phyloP scores from a whole-genome alignment of 768 basidiomycete genomes.

The Lanmaoa rubissima region DNA sequence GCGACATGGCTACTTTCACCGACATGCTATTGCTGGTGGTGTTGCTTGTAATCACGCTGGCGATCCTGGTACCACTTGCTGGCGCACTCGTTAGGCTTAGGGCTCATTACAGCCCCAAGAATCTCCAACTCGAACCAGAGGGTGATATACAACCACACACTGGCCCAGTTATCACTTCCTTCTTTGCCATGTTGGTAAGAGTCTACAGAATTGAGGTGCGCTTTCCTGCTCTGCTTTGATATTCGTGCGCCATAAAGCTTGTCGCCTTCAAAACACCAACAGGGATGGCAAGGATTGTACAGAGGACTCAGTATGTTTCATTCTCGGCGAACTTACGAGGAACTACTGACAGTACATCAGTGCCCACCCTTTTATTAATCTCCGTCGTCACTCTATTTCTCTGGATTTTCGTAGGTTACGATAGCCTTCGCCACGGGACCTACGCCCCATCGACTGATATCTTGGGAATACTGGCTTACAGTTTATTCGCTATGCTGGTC shows the following conservation, averaged over 20 bases:
- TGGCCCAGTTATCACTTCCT: constrained; percentile 73
- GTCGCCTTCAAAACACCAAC: constrained; percentile 6
- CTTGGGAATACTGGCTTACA: constrained; percentile 63
- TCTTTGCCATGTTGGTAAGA: constrained; percentile 69
- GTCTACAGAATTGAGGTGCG: constrained; percentile 73
- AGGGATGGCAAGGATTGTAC: constrained; percentile 74
- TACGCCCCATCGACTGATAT: constrained; percentile 64
- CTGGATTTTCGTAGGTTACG: constrained; percentile 54
- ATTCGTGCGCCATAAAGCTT: background rate
- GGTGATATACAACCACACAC: constrained; percentile 75
- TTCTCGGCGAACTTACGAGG: constrained; percentile 20
- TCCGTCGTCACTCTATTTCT: constrained; percentile 56
- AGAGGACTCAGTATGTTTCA: constrained; percentile 64
- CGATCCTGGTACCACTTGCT: constrained; percentile 58
- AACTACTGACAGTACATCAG: constrained; percentile 42
- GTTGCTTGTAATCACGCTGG: constrained; percentile 52
- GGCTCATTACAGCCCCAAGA: constrained; percentile 85
- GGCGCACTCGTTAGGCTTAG: constrained; percentile 75
- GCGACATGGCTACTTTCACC: constrained; percentile 34
- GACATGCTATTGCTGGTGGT: constrained; percentile 42
- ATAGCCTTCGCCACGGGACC: constrained; percentile 57
- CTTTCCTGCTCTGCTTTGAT: background rate
- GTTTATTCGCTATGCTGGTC: constrained; percentile 62
- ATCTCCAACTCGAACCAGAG: constrained; percentile 75
- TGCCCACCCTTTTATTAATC: constrained; percentile 50